Evolutionary conservation across 2,329 filamentous ascomycete species (phyloP), one percentile per base, ranked within the genome.

Genomic region (Dothideomycetidae sp.): DNA sequence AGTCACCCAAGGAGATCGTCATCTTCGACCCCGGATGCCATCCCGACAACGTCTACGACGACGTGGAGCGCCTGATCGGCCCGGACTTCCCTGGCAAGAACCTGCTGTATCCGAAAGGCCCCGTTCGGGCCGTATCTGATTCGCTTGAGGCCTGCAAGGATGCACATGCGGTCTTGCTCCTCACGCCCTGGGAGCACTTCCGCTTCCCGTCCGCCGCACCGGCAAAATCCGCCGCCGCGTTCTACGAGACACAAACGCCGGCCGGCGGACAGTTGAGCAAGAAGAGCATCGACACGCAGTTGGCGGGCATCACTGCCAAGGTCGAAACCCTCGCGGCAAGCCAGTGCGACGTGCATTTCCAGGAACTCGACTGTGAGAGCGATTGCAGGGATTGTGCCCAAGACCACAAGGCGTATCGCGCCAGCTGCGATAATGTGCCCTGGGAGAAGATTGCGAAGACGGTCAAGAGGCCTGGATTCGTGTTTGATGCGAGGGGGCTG

Each of bases 1-100:
- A 84, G 51, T 64, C 67, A 0, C 62, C 61, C 3, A 71, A 78
- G 51, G 68, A 26, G 21, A 26, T 83, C 35, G 69, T 73, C 33
- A 70, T 83, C 40, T 83, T 74, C 51, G 79, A 85, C 53, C 76
- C 78, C 40, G 47, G 53, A 43, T 55, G 57, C 14, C 47, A 49
- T 18, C 49, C 53, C 40, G 43, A 50, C 14, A 52, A 56, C 23
- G 53, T 59, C 15, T 48, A 50, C 42, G 44, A 46, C 23, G 56
- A 57, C 29, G 45, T 59, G 16, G 30, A 42, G 14, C 38, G 21
- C 7, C 21, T 36, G 10, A 42, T 43, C 13, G 35, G 29, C 13
- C 43, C 36, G 13, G 46, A 51, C 26, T 34, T 44, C 7, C 40
- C 44, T 9, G 49, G 51, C 11, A 34, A 47, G 9, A 47, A 50